Evolutionary conservation across 352 stramenopile species (phyloP).

Genomic region (Pseudoperonospora humuli): DNA sequence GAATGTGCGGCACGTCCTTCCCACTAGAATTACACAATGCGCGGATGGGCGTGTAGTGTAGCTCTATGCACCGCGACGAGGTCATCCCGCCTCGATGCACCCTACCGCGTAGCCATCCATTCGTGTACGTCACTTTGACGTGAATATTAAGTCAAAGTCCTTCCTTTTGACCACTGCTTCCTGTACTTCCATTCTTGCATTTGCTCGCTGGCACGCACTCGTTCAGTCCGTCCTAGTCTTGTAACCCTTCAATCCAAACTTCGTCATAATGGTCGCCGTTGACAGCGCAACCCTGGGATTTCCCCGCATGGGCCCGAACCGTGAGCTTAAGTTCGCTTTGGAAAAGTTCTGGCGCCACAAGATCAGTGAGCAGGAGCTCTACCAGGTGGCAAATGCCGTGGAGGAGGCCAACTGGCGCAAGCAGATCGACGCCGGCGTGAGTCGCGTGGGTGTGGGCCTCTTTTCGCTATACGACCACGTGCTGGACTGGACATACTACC

Average conservation of each 20-base stretch:
- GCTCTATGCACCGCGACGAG: slow-evolving; percentile 8
- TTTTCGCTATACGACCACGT: slow-evolving; percentile 91
- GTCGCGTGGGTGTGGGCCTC: slow-evolving; percentile 75
- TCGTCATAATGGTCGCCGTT: slow-evolving; percentile 39
- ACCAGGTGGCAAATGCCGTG: slow-evolving; percentile 56
- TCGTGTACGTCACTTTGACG: neutral
- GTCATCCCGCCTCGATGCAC: slow-evolving; percentile 28
- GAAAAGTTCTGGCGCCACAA: slow-evolving; percentile 90
- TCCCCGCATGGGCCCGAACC: slow-evolving; percentile 88
- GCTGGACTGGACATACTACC: slow-evolving; percentile 82
- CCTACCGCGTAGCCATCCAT: slow-evolving; percentile 7
- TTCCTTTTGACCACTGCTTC: neutral
- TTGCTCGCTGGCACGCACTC: slow-evolving; percentile 43
- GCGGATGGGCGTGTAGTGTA: slow-evolving; percentile 20
- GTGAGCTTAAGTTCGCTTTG: slow-evolving; percentile 91
- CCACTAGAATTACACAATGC: neutral
- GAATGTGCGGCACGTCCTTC: slow-evolving; percentile 40
- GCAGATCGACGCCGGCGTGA: slow-evolving; percentile 72
- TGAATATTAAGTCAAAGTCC: too few species aligned
- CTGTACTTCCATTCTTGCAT: slow-evolving; percentile 43
- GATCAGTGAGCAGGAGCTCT: slow-evolving; percentile 75
- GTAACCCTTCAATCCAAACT: slow-evolving; percentile 11
- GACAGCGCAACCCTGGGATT: slow-evolving; percentile 85
- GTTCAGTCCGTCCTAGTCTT: slow-evolving; percentile 12
- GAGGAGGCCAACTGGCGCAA: slow-evolving; percentile 83